A percentile compares a stretch with the other conserved stretches of the same genome.
Conservation (phyloP, 208 protist genomes). For the Trypanosoma congolense region DNA sequence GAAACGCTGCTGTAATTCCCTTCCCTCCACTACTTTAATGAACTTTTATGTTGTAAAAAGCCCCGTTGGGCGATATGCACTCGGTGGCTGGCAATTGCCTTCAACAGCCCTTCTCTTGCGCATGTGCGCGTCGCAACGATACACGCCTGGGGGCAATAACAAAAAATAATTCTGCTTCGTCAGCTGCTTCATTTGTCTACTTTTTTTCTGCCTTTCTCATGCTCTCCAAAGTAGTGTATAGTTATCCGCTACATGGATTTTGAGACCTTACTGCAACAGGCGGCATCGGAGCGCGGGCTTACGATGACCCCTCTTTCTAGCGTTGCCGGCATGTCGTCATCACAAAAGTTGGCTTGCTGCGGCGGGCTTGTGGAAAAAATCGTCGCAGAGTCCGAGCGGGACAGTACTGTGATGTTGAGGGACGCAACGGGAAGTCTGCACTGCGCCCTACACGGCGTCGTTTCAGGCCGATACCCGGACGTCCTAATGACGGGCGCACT, state of each 20-base stretch:
- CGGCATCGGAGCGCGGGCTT: constrained; percentile 35
- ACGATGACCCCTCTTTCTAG: constrained; percentile 45
- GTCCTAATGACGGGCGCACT: constrained; percentile 58
- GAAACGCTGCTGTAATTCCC: too few species aligned
- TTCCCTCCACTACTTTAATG: too few species aligned
- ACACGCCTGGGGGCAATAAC: too few species aligned
- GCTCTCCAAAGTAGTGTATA: neutral
- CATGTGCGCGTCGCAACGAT: too few species aligned
- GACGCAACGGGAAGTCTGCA: constrained; percentile 57
- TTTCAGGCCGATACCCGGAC: constrained; percentile 69
- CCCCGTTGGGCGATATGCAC: too few species aligned
- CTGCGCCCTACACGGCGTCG: constrained; percentile 72
- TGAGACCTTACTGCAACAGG: constrained; percentile 45
- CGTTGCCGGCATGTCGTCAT: constrained; percentile 26
- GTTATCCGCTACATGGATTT: constrained; percentile 42
- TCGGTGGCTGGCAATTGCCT: too few species aligned
- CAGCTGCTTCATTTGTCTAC: too few species aligned
- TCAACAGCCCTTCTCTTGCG: too few species aligned
- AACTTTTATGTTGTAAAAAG: too few species aligned
- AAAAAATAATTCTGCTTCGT: neutral
- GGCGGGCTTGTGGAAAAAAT: constrained; percentile 65
- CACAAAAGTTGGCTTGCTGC: constrained; percentile 71
- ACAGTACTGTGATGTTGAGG: constrained; percentile 71
- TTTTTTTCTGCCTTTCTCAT: neutral
- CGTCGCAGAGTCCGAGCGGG: constrained; percentile 67